Conservation (phyloP, 768 basidiomycete genomes). For the Psilocybe azurescens region DNA sequence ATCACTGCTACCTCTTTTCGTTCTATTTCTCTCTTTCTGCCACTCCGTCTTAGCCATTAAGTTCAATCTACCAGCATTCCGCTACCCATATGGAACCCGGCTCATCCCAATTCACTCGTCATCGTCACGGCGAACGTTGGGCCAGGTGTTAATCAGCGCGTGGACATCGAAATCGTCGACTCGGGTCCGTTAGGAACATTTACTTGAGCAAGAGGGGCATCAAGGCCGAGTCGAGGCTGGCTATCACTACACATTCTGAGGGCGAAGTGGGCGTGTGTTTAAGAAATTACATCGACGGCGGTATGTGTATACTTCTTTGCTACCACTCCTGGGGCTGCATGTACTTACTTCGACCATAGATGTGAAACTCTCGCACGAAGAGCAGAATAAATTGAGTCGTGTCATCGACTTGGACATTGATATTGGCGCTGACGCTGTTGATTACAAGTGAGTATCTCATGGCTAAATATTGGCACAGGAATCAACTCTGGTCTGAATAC, state of each 20-base stretch:
- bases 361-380: slow-evolving; percentile 42
- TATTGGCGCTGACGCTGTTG: slow-evolving; percentile 97
- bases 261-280: slow-evolving; percentile 98
- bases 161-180: slow-evolving; percentile 95
- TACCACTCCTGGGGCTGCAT: not conserved
- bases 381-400: slow-evolving; percentile 58
- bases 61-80: slow-evolving; percentile 75
- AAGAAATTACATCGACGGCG: slow-evolving; percentile 75
- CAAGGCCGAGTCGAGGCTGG: slow-evolving; percentile 89
- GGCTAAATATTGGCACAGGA: not conserved
- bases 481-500: not conserved
- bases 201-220: slow-evolving; percentile 91
- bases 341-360: not conserved
- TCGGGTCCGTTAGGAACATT: slow-evolving; percentile 83
- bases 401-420: slow-evolving; percentile 95
- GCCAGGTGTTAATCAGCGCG: slow-evolving; percentile 73
- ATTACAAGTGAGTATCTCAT: slow-evolving; percentile 84
- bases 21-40: slow-evolving; percentile 33
- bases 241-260: slow-evolving; percentile 91
- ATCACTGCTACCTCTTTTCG: slow-evolving; percentile 26
- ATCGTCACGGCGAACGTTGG: slow-evolving; percentile 96
- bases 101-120: slow-evolving; percentile 84
- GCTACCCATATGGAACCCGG: slow-evolving; percentile 94
- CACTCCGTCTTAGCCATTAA: slow-evolving; percentile 70
- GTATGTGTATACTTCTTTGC: slow-evolving; percentile 42